phyloP scores from a whole-genome alignment of 495 filamentous ascomycete genomes.

The Penicillium roqueforti region DNA sequence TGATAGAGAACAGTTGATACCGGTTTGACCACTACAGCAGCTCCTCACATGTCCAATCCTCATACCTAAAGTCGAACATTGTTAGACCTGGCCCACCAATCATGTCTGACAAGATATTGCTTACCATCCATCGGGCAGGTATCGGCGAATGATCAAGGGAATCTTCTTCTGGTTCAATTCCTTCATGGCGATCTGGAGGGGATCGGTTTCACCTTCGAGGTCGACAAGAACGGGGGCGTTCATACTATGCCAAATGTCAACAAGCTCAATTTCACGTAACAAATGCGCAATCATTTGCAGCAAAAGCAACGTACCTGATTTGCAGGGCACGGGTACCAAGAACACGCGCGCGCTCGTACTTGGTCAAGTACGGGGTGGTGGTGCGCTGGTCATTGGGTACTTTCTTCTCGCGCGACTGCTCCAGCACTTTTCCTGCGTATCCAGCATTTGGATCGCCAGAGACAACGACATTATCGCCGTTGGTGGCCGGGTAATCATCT shows the following conservation, averaged over 20 bases:
- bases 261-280: slow-evolving; percentile 2
- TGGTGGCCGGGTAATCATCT: slow-evolving; percentile 45
- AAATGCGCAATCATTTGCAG: slow-evolving; percentile 2
- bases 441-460: slow-evolving; percentile 72
- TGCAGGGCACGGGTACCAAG: slow-evolving; percentile 90
- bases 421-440: slow-evolving; percentile 48
- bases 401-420: slow-evolving; percentile 77
- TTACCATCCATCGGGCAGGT: slow-evolving; percentile 95
- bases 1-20: slow-evolving; percentile 7
- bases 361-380: slow-evolving; percentile 98
- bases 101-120: slow-evolving; percentile 26
- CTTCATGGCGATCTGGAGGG: slow-evolving; percentile 94
- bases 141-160: slow-evolving; percentile 87
- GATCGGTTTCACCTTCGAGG: slow-evolving; percentile 95
- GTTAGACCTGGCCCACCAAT: neutral
- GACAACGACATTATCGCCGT: slow-evolving; percentile 59
- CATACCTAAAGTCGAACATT: slow-evolving; percentile 60
- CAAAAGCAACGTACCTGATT: slow-evolving; percentile 69
- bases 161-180: slow-evolving; percentile 98
- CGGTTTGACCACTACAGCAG: slow-evolving; percentile 49
- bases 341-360: slow-evolving; percentile 93
- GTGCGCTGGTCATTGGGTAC: slow-evolving; percentile 82
- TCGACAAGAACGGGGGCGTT: slow-evolving; percentile 97
- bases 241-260: slow-evolving; percentile 58
- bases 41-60: slow-evolving; percentile 99